phyloP scores from a whole-genome alignment of 306 rosid species.

The Mimosa bimucronata region DNA sequence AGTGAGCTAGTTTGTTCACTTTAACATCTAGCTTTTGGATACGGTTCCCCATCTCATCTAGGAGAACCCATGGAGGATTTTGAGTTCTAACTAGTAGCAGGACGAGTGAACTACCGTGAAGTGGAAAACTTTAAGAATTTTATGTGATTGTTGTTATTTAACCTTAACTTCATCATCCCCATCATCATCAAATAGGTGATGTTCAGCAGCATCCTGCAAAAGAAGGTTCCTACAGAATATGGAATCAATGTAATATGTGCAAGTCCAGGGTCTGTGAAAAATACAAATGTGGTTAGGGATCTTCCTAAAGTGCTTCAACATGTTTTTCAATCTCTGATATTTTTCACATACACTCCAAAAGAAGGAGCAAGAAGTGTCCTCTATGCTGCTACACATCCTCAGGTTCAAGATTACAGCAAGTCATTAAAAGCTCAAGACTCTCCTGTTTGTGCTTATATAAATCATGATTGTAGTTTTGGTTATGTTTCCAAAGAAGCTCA shows the following conservation, averaged over 20 bases:
- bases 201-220: neutral
- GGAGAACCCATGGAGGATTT: too few relatives aligned
- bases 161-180: too few relatives aligned
- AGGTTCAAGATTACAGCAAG: neutral
- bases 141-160: too few relatives aligned
- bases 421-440: neutral
- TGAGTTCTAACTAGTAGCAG: too few relatives aligned
- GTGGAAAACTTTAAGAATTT: too few relatives aligned
- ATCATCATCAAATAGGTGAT: too few relatives aligned
- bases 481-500: neutral
- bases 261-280: neutral
- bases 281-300: neutral
- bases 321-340: neutral
- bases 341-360: neutral
- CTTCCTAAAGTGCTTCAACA: neutral
- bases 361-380: neutral
- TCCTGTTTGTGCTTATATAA: neutral
- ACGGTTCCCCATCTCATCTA: too few relatives aligned
- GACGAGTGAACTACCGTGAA: too few relatives aligned
- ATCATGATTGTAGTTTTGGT: neutral
- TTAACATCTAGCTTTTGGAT: too few relatives aligned
- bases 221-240: neutral
- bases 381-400: neutral
- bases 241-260: neutral
- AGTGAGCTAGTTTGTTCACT: too few relatives aligned